These are phyloP conservation scores for Meyerozyma athensensis DNA, from an alignment of 1,139 yeast species.

Conservation along the genomic window DNA sequence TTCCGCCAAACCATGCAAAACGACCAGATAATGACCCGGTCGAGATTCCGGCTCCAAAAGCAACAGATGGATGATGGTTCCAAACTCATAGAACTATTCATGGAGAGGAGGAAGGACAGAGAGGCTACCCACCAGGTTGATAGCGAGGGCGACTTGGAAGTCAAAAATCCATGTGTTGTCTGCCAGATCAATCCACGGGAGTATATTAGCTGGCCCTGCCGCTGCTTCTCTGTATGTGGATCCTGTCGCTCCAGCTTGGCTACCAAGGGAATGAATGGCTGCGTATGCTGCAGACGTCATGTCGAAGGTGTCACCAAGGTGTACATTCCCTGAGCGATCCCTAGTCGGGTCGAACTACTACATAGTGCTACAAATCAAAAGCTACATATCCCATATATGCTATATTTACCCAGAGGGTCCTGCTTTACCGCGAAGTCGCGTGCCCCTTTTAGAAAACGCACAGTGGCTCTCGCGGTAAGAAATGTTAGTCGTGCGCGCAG, in stretches of 20 bases:
- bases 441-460: too few species aligned
- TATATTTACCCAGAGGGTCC: too few species aligned
- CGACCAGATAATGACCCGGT: slow-evolving; percentile 36
- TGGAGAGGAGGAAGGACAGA: slow-evolving; percentile 14
- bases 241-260: slow-evolving; percentile 76
- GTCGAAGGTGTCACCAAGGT: slow-evolving; percentile 55
- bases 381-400: too few species aligned
- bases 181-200: slow-evolving; percentile 75
- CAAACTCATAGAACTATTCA: slow-evolving; percentile 20
- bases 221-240: slow-evolving; percentile 85
- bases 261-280: slow-evolving; percentile 66
- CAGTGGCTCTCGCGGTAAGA: too few species aligned
- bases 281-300: slow-evolving; percentile 78
- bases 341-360: too few species aligned
- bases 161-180: slow-evolving; percentile 60
- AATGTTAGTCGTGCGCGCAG: too few species aligned
- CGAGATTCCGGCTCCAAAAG: slow-evolving; percentile 24
- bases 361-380: too few species aligned
- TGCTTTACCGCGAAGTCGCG: too few species aligned
- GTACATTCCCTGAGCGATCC: slow-evolving; percentile 41
- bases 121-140: slow-evolving; percentile 5
- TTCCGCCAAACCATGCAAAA: slow-evolving; percentile 20
- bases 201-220: slow-evolving; percentile 88
- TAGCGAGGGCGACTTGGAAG: slow-evolving; percentile 13
- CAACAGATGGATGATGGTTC: slow-evolving; percentile 19